Percentiles rank a stretch among this genome's conserved stretches.
These are phyloP conservation scores for Tetrapisispora nanseiensis DNA, from an alignment of 805 yeast genomes.

Conservation along the genomic window DNA sequence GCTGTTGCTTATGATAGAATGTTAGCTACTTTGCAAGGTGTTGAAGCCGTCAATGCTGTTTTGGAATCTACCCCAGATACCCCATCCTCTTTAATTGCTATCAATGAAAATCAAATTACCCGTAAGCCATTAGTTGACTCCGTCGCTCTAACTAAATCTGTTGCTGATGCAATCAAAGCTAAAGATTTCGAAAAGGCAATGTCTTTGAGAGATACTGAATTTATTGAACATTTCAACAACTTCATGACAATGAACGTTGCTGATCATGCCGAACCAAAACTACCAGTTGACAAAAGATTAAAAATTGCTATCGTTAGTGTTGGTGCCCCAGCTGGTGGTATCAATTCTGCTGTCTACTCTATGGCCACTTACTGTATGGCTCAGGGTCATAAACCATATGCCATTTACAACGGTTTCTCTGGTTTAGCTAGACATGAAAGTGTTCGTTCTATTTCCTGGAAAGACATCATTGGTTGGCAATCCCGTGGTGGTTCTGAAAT, in stretches of 20 bases:
- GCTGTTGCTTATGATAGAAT: slow-evolving; percentile 68
- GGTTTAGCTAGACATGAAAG: slow-evolving; percentile 59
- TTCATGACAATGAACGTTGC: slow-evolving; percentile 60
- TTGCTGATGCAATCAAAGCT: slow-evolving; percentile 55
- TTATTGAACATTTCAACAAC: slow-evolving; percentile 53
- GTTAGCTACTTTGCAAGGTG: slow-evolving; percentile 72
- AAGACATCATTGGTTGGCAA: slow-evolving; percentile 65
- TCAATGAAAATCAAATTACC: slow-evolving; percentile 60
- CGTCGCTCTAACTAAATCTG: slow-evolving; percentile 58
- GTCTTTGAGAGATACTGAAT: slow-evolving; percentile 59
- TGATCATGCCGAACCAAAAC: slow-evolving; percentile 51
- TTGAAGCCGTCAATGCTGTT: slow-evolving; percentile 70
- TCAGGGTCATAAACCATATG: slow-evolving; percentile 62
- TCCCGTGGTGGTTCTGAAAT: slow-evolving; percentile 70
- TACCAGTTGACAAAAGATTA: slow-evolving; percentile 44
- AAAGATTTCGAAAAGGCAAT: slow-evolving; percentile 65
- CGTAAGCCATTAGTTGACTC: slow-evolving; percentile 64
- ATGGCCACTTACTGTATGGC: slow-evolving; percentile 68
- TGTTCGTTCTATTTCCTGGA: slow-evolving; percentile 53
- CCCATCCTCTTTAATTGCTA: slow-evolving; percentile 74
- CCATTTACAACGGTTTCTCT: slow-evolving; percentile 63
- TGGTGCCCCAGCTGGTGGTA: slow-evolving; percentile 75
- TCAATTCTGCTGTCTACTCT: slow-evolving; percentile 70
- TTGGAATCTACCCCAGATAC: slow-evolving; percentile 56
- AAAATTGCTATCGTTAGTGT: slow-evolving; percentile 64